A percentile compares a stretch with the other conserved stretches of the same genome.
phyloP scores from a whole-genome alignment of 2,329 filamentous ascomycete species.

The Fusarium sacchari region DNA sequence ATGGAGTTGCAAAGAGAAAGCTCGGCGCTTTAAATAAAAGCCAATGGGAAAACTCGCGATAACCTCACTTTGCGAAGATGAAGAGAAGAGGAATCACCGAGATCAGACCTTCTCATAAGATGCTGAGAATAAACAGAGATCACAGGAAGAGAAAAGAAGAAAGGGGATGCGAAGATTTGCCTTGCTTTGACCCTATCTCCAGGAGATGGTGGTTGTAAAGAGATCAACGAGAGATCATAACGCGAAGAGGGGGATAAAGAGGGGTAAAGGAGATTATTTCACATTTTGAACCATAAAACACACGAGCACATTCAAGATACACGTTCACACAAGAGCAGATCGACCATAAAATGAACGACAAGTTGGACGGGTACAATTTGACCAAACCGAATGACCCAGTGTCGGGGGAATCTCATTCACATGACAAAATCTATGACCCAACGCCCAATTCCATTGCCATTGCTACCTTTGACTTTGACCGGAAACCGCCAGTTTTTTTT shows the following conservation, averaged over 20 bases:
- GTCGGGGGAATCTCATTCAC: conserved; percentile 53
- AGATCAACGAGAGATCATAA: background rate
- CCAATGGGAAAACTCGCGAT: background rate
- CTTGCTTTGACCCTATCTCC: background rate
- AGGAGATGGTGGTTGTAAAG: background rate
- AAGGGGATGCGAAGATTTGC: no score
- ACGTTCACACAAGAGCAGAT: conserved; percentile 30
- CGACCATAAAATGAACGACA: conserved; percentile 30
- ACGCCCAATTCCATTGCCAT: conserved; percentile 53
- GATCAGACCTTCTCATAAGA: no score
- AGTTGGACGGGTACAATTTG: conserved; percentile 48
- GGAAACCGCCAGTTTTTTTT: conserved; percentile 49
- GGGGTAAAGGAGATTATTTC: background rate
- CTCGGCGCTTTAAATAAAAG: background rate
- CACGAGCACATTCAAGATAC: background rate
- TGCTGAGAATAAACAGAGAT: no score
- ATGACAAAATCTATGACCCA: conserved; percentile 53
- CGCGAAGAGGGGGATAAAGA: background rate
- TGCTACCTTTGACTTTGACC: conserved; percentile 36
- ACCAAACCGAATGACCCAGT: conserved; percentile 52
- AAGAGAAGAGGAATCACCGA: no score
- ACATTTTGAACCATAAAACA: background rate
- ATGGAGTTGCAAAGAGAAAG: background rate
- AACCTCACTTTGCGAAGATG: background rate
- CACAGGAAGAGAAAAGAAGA: background rate